Conservation (phyloP, 1,139 yeast genomes). For the Suhomyces ambrosiae region DNA sequence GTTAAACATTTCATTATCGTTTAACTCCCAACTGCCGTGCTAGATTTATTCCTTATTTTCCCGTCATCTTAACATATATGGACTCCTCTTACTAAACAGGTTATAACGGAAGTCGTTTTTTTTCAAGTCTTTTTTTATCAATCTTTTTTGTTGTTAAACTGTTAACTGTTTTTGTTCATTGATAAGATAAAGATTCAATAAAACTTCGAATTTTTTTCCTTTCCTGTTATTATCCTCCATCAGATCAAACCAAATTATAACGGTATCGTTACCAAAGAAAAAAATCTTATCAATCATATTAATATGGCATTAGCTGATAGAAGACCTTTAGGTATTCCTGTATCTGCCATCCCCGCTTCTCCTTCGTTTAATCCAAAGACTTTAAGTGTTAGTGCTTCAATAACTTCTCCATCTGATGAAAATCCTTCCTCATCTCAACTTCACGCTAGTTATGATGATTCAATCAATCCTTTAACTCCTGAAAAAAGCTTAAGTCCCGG, state of each 20-base stretch:
- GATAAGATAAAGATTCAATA: conserved; percentile 10
- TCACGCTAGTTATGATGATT: conserved; percentile 7
- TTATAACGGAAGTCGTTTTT: conserved; percentile 16
- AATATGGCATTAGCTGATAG: conserved; percentile 60
- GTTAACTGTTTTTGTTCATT: conserved; percentile 7
- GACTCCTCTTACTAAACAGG: conserved; percentile 11
- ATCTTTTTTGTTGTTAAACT: conserved; percentile 10
- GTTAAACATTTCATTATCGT: conserved; percentile 11
- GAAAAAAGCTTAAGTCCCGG: conserved; percentile 29
- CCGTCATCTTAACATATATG: conserved; percentile 10
- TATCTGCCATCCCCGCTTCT: conserved; percentile 42
- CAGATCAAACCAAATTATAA: conserved; percentile 1
- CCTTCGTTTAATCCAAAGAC: conserved; percentile 51
- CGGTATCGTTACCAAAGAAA: conserved; percentile 7
- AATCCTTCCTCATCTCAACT: conserved; percentile 6
- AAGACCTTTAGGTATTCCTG: conserved; percentile 54
- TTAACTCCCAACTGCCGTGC: conserved; percentile 3
- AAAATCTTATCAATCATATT: conserved; percentile 3
- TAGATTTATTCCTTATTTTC: background rate
- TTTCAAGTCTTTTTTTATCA: conserved; percentile 15
- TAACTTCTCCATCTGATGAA: conserved; percentile 4
- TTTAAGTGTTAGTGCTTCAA: conserved; percentile 23
- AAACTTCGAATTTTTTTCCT: conserved; percentile 14
- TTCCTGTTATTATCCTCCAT: conserved; percentile 12
- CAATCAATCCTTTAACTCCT: conserved; percentile 20